Percentiles rank a stretch among this genome's conserved stretches.
These are phyloP conservation scores for Tolypocladium pustulatum DNA, from an alignment of 2,329 filamentous ascomycete genomes.

Conservation along the genomic window DNA sequence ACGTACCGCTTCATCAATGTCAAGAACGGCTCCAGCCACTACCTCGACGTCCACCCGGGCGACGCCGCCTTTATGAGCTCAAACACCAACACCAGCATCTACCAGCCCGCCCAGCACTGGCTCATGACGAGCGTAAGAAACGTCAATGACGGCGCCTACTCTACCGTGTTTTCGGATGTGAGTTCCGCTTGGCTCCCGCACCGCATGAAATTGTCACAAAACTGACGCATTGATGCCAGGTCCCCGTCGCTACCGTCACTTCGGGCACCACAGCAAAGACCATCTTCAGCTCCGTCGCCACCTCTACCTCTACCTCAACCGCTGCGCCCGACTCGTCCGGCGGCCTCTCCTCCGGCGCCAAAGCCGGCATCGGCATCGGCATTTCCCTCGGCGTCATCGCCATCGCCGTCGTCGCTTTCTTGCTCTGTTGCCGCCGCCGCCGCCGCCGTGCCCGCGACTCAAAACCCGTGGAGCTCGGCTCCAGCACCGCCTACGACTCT, in stretches of 20 bases:
- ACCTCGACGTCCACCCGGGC: slow-evolving; percentile 20
- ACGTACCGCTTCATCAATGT: slow-evolving; percentile 20
- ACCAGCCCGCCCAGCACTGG: slow-evolving; percentile 22
- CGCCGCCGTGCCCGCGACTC: not conserved
- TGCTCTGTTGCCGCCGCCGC: slow-evolving; percentile 14
- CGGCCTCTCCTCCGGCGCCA: slow-evolving; percentile 16
- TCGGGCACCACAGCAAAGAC: not conserved
- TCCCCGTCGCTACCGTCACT: slow-evolving; percentile 1
- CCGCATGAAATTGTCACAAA: not conserved
- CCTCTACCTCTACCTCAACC: not conserved
- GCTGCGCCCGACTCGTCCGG: not conserved
- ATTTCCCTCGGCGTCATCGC: slow-evolving; percentile 14
- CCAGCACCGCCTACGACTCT: not conserved
- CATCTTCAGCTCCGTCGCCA: not conserved
- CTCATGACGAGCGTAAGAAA: slow-evolving; percentile 18
- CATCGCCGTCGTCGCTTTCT: slow-evolving; percentile 11
- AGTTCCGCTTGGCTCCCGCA: not conserved
- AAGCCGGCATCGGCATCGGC: slow-evolving; percentile 20
- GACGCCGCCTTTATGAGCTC: slow-evolving; percentile 20
- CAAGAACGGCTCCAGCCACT: slow-evolving; percentile 19
- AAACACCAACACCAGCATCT: slow-evolving; percentile 10
- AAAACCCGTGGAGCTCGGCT: not conserved
- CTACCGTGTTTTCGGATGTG: slow-evolving; percentile 19
- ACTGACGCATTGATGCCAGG: not conserved
- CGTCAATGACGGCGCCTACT: slow-evolving; percentile 21